Conservation (phyloP, 768 basidiomycete species). For the Russula sp. region DNA sequence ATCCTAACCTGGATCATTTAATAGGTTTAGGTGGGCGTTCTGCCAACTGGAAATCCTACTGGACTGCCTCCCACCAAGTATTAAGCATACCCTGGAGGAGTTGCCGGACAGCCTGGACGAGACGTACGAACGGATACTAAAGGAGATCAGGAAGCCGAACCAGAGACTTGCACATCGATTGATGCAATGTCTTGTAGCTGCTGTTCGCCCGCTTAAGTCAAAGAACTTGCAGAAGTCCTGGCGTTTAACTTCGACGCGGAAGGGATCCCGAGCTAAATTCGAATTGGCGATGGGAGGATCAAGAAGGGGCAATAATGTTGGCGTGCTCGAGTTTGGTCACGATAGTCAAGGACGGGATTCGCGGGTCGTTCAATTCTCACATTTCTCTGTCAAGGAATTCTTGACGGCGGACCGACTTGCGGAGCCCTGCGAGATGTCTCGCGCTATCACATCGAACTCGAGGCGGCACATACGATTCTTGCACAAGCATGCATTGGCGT, state of each 20-base stretch:
- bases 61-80: background rate
- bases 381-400: conserved; percentile 6
- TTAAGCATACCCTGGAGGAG: background rate
- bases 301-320: background rate
- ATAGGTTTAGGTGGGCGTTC: conserved; percentile 12
- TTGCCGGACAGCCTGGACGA: conserved; percentile 1
- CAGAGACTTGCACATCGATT: background rate
- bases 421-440: background rate
- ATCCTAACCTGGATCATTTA: background rate
- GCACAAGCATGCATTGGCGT: background rate
- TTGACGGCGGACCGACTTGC: background rate
- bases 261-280: background rate
- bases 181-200: background rate
- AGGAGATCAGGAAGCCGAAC: background rate
- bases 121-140: background rate
- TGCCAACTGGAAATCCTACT: conserved; percentile 4
- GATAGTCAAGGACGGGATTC: background rate
- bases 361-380: background rate
- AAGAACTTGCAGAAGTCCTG: conserved; percentile 1
- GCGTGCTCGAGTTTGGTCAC: background rate
- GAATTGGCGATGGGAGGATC: background rate
- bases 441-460: background rate
- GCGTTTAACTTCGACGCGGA: background rate
- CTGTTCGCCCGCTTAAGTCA: background rate
- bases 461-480: background rate